These are phyloP conservation scores for Hygrocybe coccinea DNA, from an alignment of 768 basidiomycete genomes.

Conservation along the genomic window DNA sequence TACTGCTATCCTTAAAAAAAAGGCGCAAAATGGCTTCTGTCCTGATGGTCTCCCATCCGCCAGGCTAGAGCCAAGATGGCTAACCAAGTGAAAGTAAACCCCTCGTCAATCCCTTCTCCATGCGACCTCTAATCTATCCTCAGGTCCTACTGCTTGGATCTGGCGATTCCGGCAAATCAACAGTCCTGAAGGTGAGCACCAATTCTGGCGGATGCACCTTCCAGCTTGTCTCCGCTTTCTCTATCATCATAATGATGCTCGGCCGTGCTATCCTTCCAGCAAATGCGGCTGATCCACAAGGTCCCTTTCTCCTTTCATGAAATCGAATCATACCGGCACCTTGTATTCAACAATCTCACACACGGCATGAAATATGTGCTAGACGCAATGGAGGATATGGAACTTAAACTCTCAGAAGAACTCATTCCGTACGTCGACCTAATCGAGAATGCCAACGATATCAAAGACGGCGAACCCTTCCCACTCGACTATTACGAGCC, in stretches of 20 bases:
- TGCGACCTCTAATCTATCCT: slow-evolving; percentile 1
- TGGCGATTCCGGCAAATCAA: slow-evolving; percentile 91
- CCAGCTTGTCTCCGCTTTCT: not conserved
- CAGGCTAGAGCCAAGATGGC: slow-evolving; percentile 74
- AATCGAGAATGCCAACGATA: slow-evolving; percentile 62
- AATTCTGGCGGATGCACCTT: not conserved
- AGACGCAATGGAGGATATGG: slow-evolving; percentile 88
- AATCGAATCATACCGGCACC: slow-evolving; percentile 83
- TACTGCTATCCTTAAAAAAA: not conserved
- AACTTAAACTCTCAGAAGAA: slow-evolving; percentile 61
- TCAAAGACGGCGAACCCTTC: slow-evolving; percentile 78
- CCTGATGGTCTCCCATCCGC: not conserved
- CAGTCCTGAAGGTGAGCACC: slow-evolving; percentile 68
- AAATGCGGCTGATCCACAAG: slow-evolving; percentile 95
- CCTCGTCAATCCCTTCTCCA: not conserved
- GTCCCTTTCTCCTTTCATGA: slow-evolving; percentile 79
- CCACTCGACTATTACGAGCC: slow-evolving; percentile 63
- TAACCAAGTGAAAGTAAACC: slow-evolving; percentile 66
- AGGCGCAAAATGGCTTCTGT: slow-evolving; percentile 5
- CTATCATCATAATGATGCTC: slow-evolving; percentile 4
- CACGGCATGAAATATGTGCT: slow-evolving; percentile 78
- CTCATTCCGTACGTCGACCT: slow-evolving; percentile 56
- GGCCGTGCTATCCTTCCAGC: slow-evolving; percentile 39
- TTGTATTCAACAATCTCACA: slow-evolving; percentile 89
- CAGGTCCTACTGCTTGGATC: slow-evolving; percentile 88